Evolutionary conservation across 192 early-diverging fungal species (phyloP), one percentile per base, ranked within the genome.

Genomic region (Coemansia sp.): DNA sequence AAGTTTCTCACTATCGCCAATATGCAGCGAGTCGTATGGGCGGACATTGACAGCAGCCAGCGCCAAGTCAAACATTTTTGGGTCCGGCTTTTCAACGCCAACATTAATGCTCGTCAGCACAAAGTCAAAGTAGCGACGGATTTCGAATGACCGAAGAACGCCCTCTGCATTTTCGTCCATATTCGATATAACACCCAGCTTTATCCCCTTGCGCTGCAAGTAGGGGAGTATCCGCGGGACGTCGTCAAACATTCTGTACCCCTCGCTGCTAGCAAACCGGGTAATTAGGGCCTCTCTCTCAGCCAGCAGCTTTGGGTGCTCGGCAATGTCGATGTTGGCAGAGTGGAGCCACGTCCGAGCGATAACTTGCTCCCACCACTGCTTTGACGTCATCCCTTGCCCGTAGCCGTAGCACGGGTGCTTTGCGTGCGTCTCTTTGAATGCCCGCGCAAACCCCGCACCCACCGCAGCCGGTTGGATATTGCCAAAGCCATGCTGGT

Each of bases 361-460:
- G 17, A 87, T 63, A 60, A 86, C 85, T 27, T 75, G 56, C 22
- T 57, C 38, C 86, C 86, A 87, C 86, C 86, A 87, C 42, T 74
- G 52, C 29, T 62, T 46, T 9, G 82, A 68, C 17, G 63, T 78
- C 70, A 87, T 67, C 7, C 63, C 62, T 14, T 58, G 35, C 29
- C 38, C 43, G 26, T 54, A 35, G 27, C 86, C 86, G 56, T 87
- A 87, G 64, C 83, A 75, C 10, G 84, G 85, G 26, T 83, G 66
- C 34, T 62, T 44, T n/a, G 33, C 8, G 38, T 67, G 56, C 26
- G 82, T 73, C n/a, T 67, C 39, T 8, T 65, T 67, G 22, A 82
- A 76, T 0, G 83, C 75, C n/a, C 60, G 39, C 0, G 53, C 40
- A 39, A 87, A 82, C 18, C 65, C 59, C 14, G 43, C 27, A 22